Percentiles rank a stretch among this genome's conserved stretches.
Conservation (phyloP, 2,329 filamentous ascomycete genomes). For the Neonectria faginata region DNA sequence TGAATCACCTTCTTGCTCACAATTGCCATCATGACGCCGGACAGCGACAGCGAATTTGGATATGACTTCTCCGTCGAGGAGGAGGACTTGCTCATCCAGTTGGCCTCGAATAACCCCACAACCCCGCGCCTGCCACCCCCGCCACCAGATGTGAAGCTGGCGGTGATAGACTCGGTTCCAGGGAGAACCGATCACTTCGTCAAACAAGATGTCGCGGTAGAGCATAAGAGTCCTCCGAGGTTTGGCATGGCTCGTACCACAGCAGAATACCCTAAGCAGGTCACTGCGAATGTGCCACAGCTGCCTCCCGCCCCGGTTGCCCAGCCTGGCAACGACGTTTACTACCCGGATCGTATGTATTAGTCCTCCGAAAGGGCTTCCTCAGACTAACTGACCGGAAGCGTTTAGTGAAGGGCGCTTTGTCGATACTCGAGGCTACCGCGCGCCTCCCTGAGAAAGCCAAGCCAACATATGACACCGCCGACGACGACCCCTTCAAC, state of each 20-base stretch:
- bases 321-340: conserved; percentile 47
- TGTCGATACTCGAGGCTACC: conserved; percentile 45
- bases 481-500: conserved; percentile 33
- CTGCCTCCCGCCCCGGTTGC: conserved; percentile 26
- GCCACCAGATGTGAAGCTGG: conserved; percentile 26
- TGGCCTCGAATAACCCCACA: conserved; percentile 44
- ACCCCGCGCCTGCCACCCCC: conserved; percentile 9
- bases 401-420: conserved; percentile 69
- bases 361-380: conserved; percentile 19
- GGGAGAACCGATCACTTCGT: conserved; percentile 30
- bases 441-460: conserved; percentile 32
- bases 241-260: conserved; percentile 20
- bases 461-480: conserved; percentile 14
- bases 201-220: conserved; percentile 23
- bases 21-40: conserved; percentile 37
- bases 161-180: conserved; percentile 42
- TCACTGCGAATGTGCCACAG: not conserved
- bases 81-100: conserved; percentile 54
- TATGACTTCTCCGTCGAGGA: conserved; percentile 62
- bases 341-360: conserved; percentile 66
- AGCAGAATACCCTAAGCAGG: not conserved
- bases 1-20: conserved; percentile 38
- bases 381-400: conserved; percentile 71
- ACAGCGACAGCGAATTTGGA: conserved; percentile 58
- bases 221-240: conserved; percentile 2